Conservation (phyloP, 2,329 filamentous ascomycete species). For the Trichophyton simii region DNA sequence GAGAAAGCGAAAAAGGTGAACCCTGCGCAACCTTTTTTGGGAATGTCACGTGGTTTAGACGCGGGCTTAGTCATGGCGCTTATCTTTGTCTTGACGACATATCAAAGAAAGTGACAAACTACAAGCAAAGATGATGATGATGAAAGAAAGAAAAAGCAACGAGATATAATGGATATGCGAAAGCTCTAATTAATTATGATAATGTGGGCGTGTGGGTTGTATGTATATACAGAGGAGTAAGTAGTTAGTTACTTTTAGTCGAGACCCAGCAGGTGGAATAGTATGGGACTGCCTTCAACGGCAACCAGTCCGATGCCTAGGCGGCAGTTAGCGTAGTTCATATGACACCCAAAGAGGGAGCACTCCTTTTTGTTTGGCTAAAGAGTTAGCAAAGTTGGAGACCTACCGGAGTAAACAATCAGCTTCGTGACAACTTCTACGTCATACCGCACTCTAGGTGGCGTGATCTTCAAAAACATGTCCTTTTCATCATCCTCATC, state of each 20-base stretch:
- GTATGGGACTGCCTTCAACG: conserved; percentile 58
- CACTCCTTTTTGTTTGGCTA: too few relatives aligned
- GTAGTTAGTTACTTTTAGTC: neutral
- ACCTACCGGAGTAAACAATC: conserved; percentile 79
- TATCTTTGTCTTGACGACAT: neutral
- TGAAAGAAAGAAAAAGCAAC: neutral
- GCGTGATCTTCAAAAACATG: conserved; percentile 72
- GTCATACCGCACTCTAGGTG: conserved; percentile 84
- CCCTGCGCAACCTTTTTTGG: neutral
- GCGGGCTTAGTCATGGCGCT: neutral
- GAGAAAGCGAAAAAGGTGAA: neutral
- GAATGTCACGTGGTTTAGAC: neutral
- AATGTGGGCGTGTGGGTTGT: neutral
- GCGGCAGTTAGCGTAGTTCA: conserved; percentile 7
- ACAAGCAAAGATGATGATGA: neutral
- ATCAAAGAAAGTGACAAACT: neutral
- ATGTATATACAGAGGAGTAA: neutral
- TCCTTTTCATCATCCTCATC: conserved; percentile 51
- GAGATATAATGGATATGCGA: neutral
- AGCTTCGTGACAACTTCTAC: conserved; percentile 98
- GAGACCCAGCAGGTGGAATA: conserved; percentile 53
- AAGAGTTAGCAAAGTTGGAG: neutral
- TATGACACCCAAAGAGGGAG: too few relatives aligned
- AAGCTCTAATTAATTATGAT: neutral
- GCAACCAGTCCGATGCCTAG: conserved; percentile 72